Evolutionary conservation across 345 rosid species (phyloP).

Genomic region (Brassica napus): Da-Ae NC_063451.1:41887501-41888000

Average conservation of each 20-base stretch:
- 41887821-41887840: constrained; percentile 52
- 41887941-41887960: constrained; percentile 53
- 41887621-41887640: constrained; percentile 10
- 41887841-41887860: constrained; percentile 73
- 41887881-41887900: constrained; percentile 57
- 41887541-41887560: constrained; percentile 89
- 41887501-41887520: constrained; percentile 54
- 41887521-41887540: constrained; percentile 54
- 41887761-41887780: not conserved
- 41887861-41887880: constrained; percentile 86
- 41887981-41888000: constrained; percentile 8
- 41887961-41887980: constrained; percentile 8
- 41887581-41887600: constrained; percentile 17
- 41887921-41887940: constrained; percentile 73
- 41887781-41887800: not conserved
- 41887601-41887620: not conserved
- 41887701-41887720: not conserved
- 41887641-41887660: constrained; percentile 5
- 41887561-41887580: constrained; percentile 67
- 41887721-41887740: not conserved
- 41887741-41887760: constrained; percentile 14
- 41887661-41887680: constrained; percentile 7
- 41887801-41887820: not conserved
- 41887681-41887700: constrained; percentile 10
- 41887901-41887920: constrained; percentile 76